Evolutionary conservation across 2,329 filamentous ascomycete species (phyloP).

Genomic region (Sphaerostilbella broomeana): DNA sequence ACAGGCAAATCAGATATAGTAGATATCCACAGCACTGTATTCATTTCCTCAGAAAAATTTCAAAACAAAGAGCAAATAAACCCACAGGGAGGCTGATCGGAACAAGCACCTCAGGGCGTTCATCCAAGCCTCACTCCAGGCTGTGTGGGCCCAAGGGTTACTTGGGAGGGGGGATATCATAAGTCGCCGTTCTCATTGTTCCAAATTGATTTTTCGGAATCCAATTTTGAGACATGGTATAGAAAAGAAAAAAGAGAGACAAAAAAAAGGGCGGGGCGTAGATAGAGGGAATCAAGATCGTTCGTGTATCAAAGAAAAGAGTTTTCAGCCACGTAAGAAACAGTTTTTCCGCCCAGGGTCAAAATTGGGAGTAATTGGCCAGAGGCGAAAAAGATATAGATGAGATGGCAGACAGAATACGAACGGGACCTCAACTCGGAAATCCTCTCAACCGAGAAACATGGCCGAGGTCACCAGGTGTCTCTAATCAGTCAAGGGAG

Average conservation of each 20-base stretch:
- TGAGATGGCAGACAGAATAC: conserved; percentile 2
- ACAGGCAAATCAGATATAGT: no score
- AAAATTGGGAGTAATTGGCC: background rate
- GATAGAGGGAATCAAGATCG: conserved; percentile 14
- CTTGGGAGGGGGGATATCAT: background rate
- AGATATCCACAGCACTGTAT: no score
- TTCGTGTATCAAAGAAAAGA: conserved; percentile 6
- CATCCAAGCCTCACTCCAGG: no score
- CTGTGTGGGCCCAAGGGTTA: no score
- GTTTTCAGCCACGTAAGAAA: conserved; percentile 2
- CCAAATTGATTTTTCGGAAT: background rate
- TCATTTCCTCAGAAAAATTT: no score
- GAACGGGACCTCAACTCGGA: no score
- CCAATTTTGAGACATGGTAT: background rate
- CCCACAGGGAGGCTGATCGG: no score
- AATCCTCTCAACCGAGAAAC: no score
- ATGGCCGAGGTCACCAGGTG: no score
- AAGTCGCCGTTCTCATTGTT: background rate
- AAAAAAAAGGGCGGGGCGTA: conserved; percentile 19
- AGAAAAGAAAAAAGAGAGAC: conserved; percentile 16
- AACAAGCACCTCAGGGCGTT: no score
- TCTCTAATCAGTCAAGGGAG: no score
- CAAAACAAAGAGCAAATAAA: no score
- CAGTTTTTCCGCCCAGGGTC: background rate
- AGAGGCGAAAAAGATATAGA: conserved; percentile 2